Percentiles rank a stretch among this genome's conserved stretches.
Evolutionary conservation across 768 basidiomycete genomes (phyloP).

Genomic region (Trametes punicea): DNA sequence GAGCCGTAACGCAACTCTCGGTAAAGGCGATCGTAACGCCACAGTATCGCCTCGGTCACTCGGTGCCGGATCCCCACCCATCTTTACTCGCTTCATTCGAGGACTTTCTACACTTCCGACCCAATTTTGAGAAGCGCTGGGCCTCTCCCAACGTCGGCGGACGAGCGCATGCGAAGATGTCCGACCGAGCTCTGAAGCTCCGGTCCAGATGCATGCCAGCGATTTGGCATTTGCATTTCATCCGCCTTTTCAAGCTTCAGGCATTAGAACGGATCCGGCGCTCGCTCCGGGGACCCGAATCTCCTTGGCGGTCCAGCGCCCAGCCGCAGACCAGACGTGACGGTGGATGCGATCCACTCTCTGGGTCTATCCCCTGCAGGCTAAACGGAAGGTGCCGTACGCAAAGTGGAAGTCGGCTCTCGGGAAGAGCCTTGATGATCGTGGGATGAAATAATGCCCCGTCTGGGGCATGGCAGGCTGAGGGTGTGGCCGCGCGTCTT

Average conservation of each 20-base stretch:
- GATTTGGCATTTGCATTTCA: not conserved
- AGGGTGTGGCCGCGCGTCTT: not conserved
- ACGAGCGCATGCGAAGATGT: not conserved
- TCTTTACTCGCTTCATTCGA: not conserved
- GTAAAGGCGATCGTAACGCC: not conserved
- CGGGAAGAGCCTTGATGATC: not conserved
- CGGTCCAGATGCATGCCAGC: not conserved
- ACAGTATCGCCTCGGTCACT: not conserved
- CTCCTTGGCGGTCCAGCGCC: not conserved
- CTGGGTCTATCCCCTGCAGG: not conserved
- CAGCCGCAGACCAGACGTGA: not conserved
- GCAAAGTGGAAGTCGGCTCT: not conserved
- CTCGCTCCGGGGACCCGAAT: not conserved
- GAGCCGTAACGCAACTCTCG: not conserved
- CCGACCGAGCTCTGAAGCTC: not conserved
- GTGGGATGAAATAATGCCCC: constrained; percentile 3
- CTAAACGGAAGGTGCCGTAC: not conserved
- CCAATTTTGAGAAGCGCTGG: not conserved
- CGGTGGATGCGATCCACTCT: not conserved
- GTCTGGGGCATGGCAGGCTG: not conserved
- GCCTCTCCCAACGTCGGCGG: not conserved
- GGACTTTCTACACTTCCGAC: not conserved
- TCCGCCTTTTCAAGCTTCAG: not conserved
- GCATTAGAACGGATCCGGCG: not conserved
- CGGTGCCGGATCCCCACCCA: not conserved